A percentile compares a stretch with the other conserved stretches of the same genome.
Conservation (phyloP, 2,329 filamentous ascomycete genomes). For the Colletotrichum viniferum region DNA sequence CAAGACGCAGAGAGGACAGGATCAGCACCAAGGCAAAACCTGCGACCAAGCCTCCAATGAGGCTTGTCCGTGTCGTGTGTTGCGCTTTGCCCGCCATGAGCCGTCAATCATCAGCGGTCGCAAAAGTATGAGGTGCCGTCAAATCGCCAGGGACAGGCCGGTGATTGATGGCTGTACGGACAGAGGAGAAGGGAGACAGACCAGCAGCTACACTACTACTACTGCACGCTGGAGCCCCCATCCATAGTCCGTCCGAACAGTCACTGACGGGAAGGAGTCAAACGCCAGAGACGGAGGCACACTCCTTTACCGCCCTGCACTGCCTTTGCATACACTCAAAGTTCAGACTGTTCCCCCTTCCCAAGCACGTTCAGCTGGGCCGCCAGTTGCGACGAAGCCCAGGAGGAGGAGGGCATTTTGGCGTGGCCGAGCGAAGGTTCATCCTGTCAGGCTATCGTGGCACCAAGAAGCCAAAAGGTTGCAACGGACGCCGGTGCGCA, state of each 20-base stretch:
- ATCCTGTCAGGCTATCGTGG: slow-evolving; percentile 12
- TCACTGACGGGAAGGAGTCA: slow-evolving; percentile 11
- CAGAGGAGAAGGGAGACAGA: not conserved
- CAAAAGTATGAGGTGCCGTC: not conserved
- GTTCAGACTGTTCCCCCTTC: not conserved
- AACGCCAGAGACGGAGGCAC: not conserved
- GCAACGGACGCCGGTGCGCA: slow-evolving; percentile 14
- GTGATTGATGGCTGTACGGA: not conserved
- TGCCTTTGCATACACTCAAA: not conserved
- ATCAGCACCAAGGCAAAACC: not conserved
- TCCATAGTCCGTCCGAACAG: slow-evolving; percentile 5
- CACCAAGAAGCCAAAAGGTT: not conserved
- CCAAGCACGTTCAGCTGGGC: not conserved
- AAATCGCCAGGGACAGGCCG: not conserved
- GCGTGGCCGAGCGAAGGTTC: slow-evolving; percentile 13
- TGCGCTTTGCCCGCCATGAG: not conserved
- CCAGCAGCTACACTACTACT: not conserved
- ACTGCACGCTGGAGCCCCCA: not conserved
- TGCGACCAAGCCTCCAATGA: not conserved
- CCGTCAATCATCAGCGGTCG: not conserved
- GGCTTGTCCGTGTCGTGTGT: not conserved
- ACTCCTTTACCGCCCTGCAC: not conserved
- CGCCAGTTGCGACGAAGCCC: not conserved
- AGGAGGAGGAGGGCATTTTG: not conserved
- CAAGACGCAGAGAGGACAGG: not conserved